phyloP scores from a whole-genome alignment of 2,329 filamentous ascomycete species.

The Fusarium liriodendri region DNA sequence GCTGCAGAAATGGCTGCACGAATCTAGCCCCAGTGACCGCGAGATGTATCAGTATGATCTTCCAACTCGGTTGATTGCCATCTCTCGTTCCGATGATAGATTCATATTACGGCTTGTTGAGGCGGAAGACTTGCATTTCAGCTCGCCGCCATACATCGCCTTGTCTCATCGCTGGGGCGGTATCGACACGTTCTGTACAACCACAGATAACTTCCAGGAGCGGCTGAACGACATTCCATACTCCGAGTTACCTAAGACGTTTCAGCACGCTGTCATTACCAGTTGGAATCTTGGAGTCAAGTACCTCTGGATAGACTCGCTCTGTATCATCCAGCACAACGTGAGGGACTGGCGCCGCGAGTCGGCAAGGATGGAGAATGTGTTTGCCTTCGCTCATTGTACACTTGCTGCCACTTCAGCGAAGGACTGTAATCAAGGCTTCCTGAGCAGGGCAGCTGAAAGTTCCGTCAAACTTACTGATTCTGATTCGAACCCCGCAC shows the following conservation, averaged over 20 bases:
- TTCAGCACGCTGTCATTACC: neutral
- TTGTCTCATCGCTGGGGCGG: neutral
- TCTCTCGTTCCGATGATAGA: neutral
- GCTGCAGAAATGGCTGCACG: neutral
- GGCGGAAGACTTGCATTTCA: too few species aligned
- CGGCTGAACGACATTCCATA: neutral
- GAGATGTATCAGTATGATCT: neutral
- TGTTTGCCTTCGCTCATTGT: neutral
- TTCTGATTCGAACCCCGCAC: too few species aligned
- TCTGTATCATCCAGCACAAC: neutral
- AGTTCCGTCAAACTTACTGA: neutral
- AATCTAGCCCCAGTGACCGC: neutral
- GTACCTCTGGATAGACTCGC: neutral
- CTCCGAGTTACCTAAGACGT: neutral
- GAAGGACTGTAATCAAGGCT: neutral
- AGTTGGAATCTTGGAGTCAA: neutral
- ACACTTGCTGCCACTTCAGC: neutral
- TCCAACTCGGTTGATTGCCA: neutral
- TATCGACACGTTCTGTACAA: neutral
- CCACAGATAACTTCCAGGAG: neutral
- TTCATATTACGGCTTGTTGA: neutral
- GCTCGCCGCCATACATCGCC: neutral
- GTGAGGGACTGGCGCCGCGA: neutral
- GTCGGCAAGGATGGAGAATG: neutral
- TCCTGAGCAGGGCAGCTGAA: neutral